A percentile compares a stretch with the other conserved stretches of the same genome.
Conservation (phyloP, 345 rosid species). For the Microthlaspi erraticum region DNA sequence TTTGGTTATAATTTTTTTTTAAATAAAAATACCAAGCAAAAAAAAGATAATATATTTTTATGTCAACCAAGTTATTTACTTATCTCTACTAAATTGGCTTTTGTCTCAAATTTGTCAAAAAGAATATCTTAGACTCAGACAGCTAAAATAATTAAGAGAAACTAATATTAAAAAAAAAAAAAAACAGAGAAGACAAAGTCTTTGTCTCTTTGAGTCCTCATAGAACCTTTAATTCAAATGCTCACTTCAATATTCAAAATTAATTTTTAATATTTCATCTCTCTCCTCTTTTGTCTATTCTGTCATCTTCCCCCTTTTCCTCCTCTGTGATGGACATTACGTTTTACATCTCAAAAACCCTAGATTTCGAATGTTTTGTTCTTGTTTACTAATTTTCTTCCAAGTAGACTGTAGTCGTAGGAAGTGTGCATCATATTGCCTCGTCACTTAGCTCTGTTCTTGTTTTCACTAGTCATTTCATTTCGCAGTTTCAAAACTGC, state of each 20-base stretch:
- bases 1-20: too few relatives aligned
- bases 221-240: conserved; percentile 25
- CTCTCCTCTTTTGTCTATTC: conserved; percentile 32
- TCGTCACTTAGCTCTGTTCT: conserved; percentile 1
- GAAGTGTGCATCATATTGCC: not conserved
- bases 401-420: conserved; percentile 3
- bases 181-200: not conserved
- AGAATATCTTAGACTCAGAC: not conserved
- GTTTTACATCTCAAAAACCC: conserved; percentile 50
- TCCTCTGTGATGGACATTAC: conserved; percentile 30
- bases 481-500: conserved; percentile 23
- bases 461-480: not conserved
- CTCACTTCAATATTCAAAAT: conserved; percentile 18
- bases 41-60: too few relatives aligned
- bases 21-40: too few relatives aligned
- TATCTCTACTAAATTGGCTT: too few relatives aligned
- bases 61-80: too few relatives aligned
- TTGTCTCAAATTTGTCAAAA: not conserved
- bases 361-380: conserved; percentile 36
- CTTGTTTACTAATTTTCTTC: not conserved
- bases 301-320: conserved; percentile 21
- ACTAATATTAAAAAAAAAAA: not conserved
- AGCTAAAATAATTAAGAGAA: not conserved
- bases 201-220: not conserved
- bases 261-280: conserved; percentile 4